Evolutionary conservation across 1,139 yeast species (phyloP), one percentile per base, ranked within the genome.

Genomic region (Blastobotrys arbuscula): DNA sequence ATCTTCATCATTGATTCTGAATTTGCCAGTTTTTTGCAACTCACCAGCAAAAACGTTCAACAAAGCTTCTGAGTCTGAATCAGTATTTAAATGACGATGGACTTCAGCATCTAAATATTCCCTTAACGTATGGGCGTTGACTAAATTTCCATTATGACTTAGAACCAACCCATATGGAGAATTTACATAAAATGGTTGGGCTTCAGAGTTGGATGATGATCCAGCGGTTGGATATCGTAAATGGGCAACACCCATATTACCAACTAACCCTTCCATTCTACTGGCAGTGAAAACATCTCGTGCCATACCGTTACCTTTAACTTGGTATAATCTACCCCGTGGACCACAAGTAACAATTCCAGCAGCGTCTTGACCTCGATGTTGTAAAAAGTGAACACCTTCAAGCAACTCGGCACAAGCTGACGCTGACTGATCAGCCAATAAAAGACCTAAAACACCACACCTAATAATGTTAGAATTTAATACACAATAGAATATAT

Each of bases 301-400:
- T 50, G 96, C 97, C 97, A 94, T 88, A 55, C 99, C 99, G 67
- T 89, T 92, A 58, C 99, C 99, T 71, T 92, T 92, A 70, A 97
- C 92, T 71, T 92, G 97, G 71, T 88, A 90, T 51, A 94, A 77
- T 52, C 98, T 77, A 56, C 98, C 99, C 56, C 90, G 81, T 45
- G 86, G 74, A 46, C 97, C 98, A 68, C 97, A 89, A 12, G 98
- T 94, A 38, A 88, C 94, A 52, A 92, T 90, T 55, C 99, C 99
- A n/a, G 97, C 97, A 12, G 99, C 99, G 67, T 92, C 99, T 70
- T 92, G 99, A 42, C 99, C 99, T 64, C 99, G 79, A 66, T 92
- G 99, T 66, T 92, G 99, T 55, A 92, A 74, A 66, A 84, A 92
- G 74, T 89, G 81, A 55, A 95, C 86, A 18, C 96, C 97, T 67